Conservation (phyloP, 208 protist genomes). For the Leishmania gerbilli region DNA sequence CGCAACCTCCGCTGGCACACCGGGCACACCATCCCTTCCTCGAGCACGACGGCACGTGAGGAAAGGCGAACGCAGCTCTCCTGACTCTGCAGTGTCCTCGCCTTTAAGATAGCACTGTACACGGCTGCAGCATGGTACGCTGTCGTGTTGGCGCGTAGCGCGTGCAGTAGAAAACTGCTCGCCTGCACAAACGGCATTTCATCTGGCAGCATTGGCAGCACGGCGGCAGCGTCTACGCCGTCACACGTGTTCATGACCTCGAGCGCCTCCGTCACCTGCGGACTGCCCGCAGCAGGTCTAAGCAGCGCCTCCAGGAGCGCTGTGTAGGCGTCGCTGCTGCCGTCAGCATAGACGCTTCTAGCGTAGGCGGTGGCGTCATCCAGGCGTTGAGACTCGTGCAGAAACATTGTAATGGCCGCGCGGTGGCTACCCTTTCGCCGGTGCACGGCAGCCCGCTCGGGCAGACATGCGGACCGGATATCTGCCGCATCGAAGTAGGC, state of each 20-base stretch:
- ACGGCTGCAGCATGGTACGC: slow-evolving; percentile 37
- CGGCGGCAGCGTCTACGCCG: slow-evolving; percentile 42
- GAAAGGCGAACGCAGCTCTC: slow-evolving; percentile 27
- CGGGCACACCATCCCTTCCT: slow-evolving; percentile 45
- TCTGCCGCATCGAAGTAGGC: slow-evolving; percentile 50
- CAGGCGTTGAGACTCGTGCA: slow-evolving; percentile 45
- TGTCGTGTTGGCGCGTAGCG: slow-evolving; percentile 41
- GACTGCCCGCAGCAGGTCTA: slow-evolving; percentile 6
- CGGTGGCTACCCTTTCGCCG: slow-evolving; percentile 51
- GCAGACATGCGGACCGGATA: slow-evolving; percentile 22
- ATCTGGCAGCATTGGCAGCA: slow-evolving; percentile 71
- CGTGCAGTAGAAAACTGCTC: slow-evolving; percentile 49
- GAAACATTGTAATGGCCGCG: slow-evolving; percentile 64
- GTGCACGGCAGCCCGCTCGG: slow-evolving; percentile 70
- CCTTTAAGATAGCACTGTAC: slow-evolving; percentile 33
- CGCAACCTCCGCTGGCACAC: slow-evolving; percentile 64
- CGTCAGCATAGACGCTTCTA: slow-evolving; percentile 30
- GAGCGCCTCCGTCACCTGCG: slow-evolving; percentile 45
- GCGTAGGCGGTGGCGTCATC: slow-evolving; percentile 59
- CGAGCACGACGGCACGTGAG: slow-evolving; percentile 26
- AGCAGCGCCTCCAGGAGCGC: slow-evolving; percentile 48
- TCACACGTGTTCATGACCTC: slow-evolving; percentile 45
- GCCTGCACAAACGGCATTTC: slow-evolving; percentile 40
- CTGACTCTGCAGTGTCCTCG: slow-evolving; percentile 30
- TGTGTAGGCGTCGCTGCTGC: slow-evolving; percentile 40